Base-by-base conservation (phyloP, 106 monocot species). In the Ottelia alismoides region DNA sequence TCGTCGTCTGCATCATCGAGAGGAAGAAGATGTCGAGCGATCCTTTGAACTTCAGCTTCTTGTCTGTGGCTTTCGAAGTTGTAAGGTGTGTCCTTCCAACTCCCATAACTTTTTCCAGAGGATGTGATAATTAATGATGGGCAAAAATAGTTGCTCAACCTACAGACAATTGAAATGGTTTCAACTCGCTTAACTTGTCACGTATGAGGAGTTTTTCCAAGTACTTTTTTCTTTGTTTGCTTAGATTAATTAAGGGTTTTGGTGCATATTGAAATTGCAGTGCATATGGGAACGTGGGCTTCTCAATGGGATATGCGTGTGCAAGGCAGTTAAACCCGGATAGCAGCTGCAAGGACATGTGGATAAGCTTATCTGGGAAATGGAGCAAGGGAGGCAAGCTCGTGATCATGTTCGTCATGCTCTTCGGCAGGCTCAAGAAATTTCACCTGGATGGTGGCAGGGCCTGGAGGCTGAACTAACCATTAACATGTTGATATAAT, bases 391-490 rank as follows among this genome's bases (percentile, higher is more conserved):
- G 65, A 65, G 79, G 79, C 44, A 79, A 79, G 45, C 53, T 73
- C 14, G 30, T 55, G 7, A 64, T 73, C 45, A 65, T 78, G 27
- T 48, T 23, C 4, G 64, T 73, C 69, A 73, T 78, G 73, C 20
- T 78, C 55, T 69, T 69, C 40, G 81, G 81, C 2, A 76, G 65
- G 60, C 51, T 76, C 12, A 76, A 81, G 49, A 76, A 58, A 46
- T 81, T 69, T 46, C 72, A 60, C 46, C 63, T 75, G 66, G 54
- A 63, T 11, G 78, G 78, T 19, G 87, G 78, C 22, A 75, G 55
- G 70, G 78, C 75, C 10, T 87, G 87, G 87, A 70, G 52, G 31
- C 60, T 81, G n/a, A n/a, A n/a, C n/a, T n/a, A n/a, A n/a, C n/a
- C n/a, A n/a, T n/a, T n/a, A n/a, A n/a, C n/a, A n/a, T n/a, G n/a